A percentile compares a stretch with the other conserved stretches of the same genome.
Conservation (phyloP, 2,329 filamentous ascomycete species). For the Apiospora hydei region DNA sequence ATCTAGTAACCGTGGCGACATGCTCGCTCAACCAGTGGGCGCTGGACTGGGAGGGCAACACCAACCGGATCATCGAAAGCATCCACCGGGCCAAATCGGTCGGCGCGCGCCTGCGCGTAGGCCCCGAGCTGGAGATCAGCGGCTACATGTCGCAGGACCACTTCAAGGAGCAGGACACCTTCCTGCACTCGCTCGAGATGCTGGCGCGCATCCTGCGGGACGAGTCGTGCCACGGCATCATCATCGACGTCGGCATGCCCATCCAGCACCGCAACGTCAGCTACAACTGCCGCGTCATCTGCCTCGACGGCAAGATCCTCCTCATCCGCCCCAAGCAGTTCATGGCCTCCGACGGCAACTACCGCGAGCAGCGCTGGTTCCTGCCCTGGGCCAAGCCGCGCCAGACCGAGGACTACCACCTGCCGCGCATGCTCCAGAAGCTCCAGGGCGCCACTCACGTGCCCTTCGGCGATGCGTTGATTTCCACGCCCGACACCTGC, state of each 20-base stretch:
- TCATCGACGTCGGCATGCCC: constrained; percentile 70
- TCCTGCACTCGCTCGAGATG: constrained; percentile 68
- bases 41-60: constrained; percentile 58
- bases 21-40: constrained; percentile 44
- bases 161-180: constrained; percentile 65
- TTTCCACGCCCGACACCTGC: constrained; percentile 48
- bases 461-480: constrained; percentile 72
- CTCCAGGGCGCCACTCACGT: constrained; percentile 56
- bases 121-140: constrained; percentile 61
- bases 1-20: constrained; percentile 45
- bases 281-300: constrained; percentile 73
- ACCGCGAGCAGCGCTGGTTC: constrained; percentile 68
- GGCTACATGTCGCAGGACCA: constrained; percentile 73
- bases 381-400: constrained; percentile 67
- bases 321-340: constrained; percentile 76
- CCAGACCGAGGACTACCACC: constrained; percentile 68
- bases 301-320: constrained; percentile 71
- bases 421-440: constrained; percentile 65
- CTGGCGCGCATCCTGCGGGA: constrained; percentile 67
- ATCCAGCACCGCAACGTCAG: constrained; percentile 67
- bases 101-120: constrained; percentile 67
- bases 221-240: constrained; percentile 67
- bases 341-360: constrained; percentile 75
- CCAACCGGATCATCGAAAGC: constrained; percentile 65
- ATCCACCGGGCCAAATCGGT: constrained; percentile 62